Evolutionary conservation across 2,329 filamentous ascomycete species (phyloP), one percentile per base, ranked within the genome.

Genomic region (Sclerotinia sclerotiorum): DNA sequence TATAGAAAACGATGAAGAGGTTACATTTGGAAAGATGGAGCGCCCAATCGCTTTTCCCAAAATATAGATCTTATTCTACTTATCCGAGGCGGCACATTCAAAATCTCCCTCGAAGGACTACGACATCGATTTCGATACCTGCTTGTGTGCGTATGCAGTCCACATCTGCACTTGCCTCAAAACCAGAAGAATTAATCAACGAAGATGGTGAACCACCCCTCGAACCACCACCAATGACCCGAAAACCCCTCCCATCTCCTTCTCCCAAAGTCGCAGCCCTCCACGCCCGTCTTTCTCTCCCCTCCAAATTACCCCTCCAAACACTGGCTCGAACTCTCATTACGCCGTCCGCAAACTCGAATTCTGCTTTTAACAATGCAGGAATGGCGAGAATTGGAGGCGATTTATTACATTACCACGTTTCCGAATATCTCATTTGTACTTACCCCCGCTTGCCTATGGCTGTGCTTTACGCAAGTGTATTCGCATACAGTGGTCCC

Each of bases 221-320:
- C 5, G 29, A 62, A 62, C 46, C 32, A 42, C 54, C 35, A 52
- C 39, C 39, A 42, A 17, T 42, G 39, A 56, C n/a, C 29, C 24
- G 42, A 15, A 21, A 5, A 52, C 56, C n/a, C 46, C 63, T 19
- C 62, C 54, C 42, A 56, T 21, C 29, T 1, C 27, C 83, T 73
- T 98, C 94, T 58, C 89, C 93, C 71, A 98, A 97, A 83, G 90
- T 99, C 74, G 89, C 93, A 72, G 94, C 95, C 72, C 87, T 99
- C 57, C 94, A 97, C 80, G 92, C 94, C 75, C 91, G 95, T 79
- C 87, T 99, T 70, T 88, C 88, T 52, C 88, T 99, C 68, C 90
- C 94, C 32, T 85, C 87, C 71, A 91, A 90, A 80, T 85, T 98
- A 71, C 94, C 95, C 48, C 81, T 97, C 70, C 86, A 95, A 82